phyloP scores from a whole-genome alignment of 768 basidiomycete genomes.

The Terana coerulea region DNA sequence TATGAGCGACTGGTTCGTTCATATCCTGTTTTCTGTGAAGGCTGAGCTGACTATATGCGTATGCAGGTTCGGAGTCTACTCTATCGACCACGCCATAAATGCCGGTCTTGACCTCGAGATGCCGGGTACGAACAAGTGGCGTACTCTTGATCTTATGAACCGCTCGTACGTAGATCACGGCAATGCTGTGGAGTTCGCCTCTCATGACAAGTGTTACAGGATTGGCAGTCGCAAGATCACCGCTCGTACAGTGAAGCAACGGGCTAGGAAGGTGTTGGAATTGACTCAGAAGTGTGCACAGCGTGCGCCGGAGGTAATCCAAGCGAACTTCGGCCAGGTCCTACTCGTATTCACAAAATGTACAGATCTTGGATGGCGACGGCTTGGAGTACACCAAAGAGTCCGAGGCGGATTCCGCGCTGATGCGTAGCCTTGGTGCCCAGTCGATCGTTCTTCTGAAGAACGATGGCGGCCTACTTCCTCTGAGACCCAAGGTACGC shows the following conservation, averaged over 20 bases:
- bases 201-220: not conserved
- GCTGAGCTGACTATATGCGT: not conserved
- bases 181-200: not conserved
- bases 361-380: constrained; percentile 67
- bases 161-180: constrained; percentile 32
- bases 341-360: not conserved
- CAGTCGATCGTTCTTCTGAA: constrained; percentile 74
- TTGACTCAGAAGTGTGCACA: constrained; percentile 67
- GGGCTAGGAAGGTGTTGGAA: constrained; percentile 63
- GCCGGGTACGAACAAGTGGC: constrained; percentile 76
- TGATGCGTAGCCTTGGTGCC: constrained; percentile 66
- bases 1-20: constrained; percentile 76
- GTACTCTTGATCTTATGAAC: constrained; percentile 63
- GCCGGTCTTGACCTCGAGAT: constrained; percentile 82
- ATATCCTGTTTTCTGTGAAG: not conserved
- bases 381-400: constrained; percentile 62
- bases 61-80: constrained; percentile 68
- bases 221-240: constrained; percentile 62
- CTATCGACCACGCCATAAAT: constrained; percentile 58
- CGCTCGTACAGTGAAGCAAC: constrained; percentile 58
- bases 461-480: constrained; percentile 55
- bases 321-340: not conserved
- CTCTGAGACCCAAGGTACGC: constrained; percentile 38
- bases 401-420: constrained; percentile 52
- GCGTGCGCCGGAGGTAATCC: constrained; percentile 57